Percentiles rank a stretch among this genome's conserved stretches.
Conservation (phyloP, 2,329 filamentous ascomycete genomes). For the Drechslerella stenobrocha region DNA sequence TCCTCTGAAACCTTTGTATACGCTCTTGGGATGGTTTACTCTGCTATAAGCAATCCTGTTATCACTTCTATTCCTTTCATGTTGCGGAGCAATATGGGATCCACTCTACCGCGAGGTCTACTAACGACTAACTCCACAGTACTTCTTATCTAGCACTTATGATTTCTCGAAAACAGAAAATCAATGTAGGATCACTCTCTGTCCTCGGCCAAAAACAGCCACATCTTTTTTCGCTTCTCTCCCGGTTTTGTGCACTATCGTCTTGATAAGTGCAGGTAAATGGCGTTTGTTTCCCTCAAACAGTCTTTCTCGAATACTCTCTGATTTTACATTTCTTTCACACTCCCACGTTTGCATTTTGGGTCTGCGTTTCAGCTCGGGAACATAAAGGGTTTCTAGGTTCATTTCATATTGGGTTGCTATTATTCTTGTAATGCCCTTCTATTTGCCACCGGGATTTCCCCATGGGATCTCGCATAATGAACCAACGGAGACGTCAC, state of each 20-base stretch:
- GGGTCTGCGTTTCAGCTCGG: constrained; percentile 15
- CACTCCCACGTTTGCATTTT: constrained; percentile 10
- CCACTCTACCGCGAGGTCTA: constrained; percentile 9
- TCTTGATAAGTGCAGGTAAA: constrained; percentile 24
- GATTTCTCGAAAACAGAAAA: neutral
- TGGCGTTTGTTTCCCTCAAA: constrained; percentile 30
- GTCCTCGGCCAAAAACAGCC: constrained; percentile 31
- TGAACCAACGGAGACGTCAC: constrained; percentile 31
- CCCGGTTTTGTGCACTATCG: constrained; percentile 7
- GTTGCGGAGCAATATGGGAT: constrained; percentile 27
- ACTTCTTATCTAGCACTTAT: constrained; percentile 8
- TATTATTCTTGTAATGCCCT: constrained; percentile 32
- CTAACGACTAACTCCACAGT: constrained; percentile 47
- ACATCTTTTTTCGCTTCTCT: neutral
- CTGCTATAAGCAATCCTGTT: constrained; percentile 26
- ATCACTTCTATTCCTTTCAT: constrained; percentile 24
- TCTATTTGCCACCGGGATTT: neutral
- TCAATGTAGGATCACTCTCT: constrained; percentile 32
- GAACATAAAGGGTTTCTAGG: constrained; percentile 17
- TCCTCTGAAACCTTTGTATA: constrained; percentile 1
- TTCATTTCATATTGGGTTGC: constrained; percentile 13
- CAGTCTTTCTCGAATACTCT: constrained; percentile 19
- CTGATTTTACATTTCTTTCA: neutral
- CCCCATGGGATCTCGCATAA: neutral
- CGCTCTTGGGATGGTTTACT: constrained; percentile 27